These are phyloP conservation scores for Wickerhamomyces queroliae DNA, from an alignment of 805 yeast species.

Conservation along the genomic window DNA sequence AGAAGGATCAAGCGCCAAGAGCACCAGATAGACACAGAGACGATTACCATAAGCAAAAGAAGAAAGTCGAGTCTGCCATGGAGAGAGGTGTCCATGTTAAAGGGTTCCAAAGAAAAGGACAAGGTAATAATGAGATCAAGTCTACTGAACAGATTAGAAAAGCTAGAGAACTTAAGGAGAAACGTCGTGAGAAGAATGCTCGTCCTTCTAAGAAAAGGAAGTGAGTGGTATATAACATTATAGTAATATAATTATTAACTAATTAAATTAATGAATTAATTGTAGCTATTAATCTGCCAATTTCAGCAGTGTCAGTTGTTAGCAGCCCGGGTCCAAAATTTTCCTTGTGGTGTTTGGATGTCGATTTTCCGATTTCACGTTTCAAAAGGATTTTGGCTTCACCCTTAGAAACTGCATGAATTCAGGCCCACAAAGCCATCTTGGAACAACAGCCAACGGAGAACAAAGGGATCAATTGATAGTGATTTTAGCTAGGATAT, in stretches of 20 bases:
- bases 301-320: not conserved
- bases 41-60: constrained; percentile 76
- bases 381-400: no score
- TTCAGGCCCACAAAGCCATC: no score
- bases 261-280: no score
- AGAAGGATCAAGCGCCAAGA: constrained; percentile 72
- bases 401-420: no score
- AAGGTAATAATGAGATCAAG: constrained; percentile 45
- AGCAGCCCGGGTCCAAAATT: no score
- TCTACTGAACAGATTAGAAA: constrained; percentile 75
- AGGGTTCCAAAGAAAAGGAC: constrained; percentile 39
- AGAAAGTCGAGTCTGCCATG: constrained; percentile 73
- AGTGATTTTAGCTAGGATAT: no score
- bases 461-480: no score
- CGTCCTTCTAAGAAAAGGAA: constrained; percentile 54
- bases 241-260: not conserved
- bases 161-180: constrained; percentile 60
- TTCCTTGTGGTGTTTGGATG: no score
- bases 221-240: not conserved
- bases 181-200: constrained; percentile 79
- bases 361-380: no score
- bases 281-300: no score
- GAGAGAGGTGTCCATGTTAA: constrained; percentile 70
- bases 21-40: constrained; percentile 89
- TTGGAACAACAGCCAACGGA: no score